Evolutionary conservation across 371 early-diverging fungal genomes (phyloP), one percentile per base, ranked within the genome.

Genomic region (Mucor saturninus): DNA sequence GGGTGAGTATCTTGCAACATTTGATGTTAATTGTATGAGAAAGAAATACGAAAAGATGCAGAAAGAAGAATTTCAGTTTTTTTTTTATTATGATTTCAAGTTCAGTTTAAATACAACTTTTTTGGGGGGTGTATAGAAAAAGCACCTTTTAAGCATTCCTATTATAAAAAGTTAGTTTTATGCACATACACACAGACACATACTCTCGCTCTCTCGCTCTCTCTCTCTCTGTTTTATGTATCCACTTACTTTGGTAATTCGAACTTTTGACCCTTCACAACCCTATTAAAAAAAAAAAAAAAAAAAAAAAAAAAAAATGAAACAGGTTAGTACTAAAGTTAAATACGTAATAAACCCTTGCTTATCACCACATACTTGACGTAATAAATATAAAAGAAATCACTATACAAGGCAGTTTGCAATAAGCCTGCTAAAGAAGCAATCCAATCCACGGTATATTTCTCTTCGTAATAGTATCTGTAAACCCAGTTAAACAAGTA

Each of bases 371-470:
- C 10, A 28, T 50, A 50, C 50, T 92, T 92, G 69, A 45, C 30
- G 67, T 96, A 93, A 81, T 99, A 99, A 46, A 98, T 89, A 65
- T 94, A 95, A 82, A 99, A 98, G 75, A 99, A 99, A 80, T 99
- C 99, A 69, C 86, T 86, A 76, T 99, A 99, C 1, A 99, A 78
- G 30, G 50, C 91, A 1, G 99, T 98, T 79, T 99, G 99, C 30
- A 99, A 79, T 21, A 95, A 69, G 43, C 98, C 98, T 5, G 96
- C 87, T n/a, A 94, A 55, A 66, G 95, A 86, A 37, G 94, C 87
- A 60, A 96, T 83, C 85, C 86, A 86, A 69, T 89, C 89, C 11
- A 78, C 67, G 10, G 31, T 56, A 39, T 66, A 66, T 56, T 91
- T 77, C 45, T 70, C 71, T 65, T 96, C 96, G 11, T 80, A 74